Conservation (phyloP, 1,284 basidiomycete genomes). For the Leccinum griseonigrum region DNA sequence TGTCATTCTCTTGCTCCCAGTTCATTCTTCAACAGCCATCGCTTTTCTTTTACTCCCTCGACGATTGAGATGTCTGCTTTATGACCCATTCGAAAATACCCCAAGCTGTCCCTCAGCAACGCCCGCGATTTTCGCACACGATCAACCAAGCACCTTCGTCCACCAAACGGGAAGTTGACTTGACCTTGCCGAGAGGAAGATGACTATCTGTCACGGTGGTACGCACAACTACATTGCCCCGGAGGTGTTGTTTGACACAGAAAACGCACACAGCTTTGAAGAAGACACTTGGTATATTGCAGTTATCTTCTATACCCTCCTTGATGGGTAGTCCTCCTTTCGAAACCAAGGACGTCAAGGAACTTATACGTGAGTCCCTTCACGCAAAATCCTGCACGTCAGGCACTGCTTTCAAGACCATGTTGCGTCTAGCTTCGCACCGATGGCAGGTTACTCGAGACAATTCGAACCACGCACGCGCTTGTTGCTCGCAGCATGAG, state of each 20-base stretch:
- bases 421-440: no score
- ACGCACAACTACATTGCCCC: conserved; percentile 99
- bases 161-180: conserved; percentile 50
- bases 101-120: conserved; percentile 20
- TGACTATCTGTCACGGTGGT: conserved; percentile 85
- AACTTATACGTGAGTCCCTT: conserved; percentile 76
- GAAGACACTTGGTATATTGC: conserved; percentile 98
- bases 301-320: conserved; percentile 93
- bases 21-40: no score
- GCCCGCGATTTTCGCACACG: conserved; percentile 29
- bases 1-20: no score
- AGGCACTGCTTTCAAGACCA: no score
- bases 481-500: no score
- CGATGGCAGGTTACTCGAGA: no score
- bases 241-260: conserved; percentile 94
- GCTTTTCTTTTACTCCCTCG: conserved; percentile 20
- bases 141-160: conserved; percentile 26
- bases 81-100: conserved; percentile 18
- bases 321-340: conserved; percentile 93
- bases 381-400: no score
- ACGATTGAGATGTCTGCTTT: conserved; percentile 31
- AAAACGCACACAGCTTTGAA: conserved; percentile 96
- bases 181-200: conserved; percentile 94
- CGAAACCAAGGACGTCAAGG: conserved; percentile 96
- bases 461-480: no score